phyloP scores from a whole-genome alignment of 2,329 filamentous ascomycete species.

The Trichoderma brevicompactum region DNA sequence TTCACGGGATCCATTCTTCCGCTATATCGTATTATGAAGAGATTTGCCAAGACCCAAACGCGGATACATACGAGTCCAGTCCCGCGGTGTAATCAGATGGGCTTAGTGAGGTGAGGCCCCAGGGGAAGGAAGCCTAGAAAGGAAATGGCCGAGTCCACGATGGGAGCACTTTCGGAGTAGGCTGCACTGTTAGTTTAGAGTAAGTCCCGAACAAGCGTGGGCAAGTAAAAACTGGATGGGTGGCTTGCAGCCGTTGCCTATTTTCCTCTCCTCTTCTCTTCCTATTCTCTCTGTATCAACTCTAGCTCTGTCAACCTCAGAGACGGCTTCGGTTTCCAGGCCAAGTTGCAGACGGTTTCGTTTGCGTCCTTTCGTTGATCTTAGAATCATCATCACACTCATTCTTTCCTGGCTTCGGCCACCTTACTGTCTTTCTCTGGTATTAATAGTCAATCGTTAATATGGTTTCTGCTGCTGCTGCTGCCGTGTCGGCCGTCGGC shows the following conservation, averaged over 20 bases:
- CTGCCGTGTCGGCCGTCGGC: constrained; percentile 35
- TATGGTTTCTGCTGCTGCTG: constrained; percentile 37
- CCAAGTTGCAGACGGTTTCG: constrained; percentile 42
- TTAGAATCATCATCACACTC: constrained; percentile 34
- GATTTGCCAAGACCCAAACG: constrained; percentile 17
- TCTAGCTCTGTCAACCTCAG: constrained; percentile 35
- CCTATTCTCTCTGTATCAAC: constrained; percentile 32
- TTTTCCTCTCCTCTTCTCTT: constrained; percentile 12
- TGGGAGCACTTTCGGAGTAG: constrained; percentile 24
- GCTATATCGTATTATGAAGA: constrained; percentile 20
- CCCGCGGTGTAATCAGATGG: constrained; percentile 9
- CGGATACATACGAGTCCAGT: background rate
- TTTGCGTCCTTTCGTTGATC: constrained; percentile 49
- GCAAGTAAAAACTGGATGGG: constrained; percentile 28
- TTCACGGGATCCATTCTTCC: constrained; percentile 2
- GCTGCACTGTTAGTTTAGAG: constrained; percentile 19
- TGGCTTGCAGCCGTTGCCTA: constrained; percentile 3
- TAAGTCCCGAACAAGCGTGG: constrained; percentile 17
- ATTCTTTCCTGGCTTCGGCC: constrained; percentile 39
- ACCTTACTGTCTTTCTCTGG: constrained; percentile 41
- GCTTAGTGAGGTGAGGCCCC: constrained; percentile 23
- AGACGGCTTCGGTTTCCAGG: constrained; percentile 39
- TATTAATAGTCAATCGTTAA: constrained; percentile 28
- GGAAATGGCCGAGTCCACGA: constrained; percentile 34
- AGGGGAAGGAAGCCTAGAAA: constrained; percentile 31